phyloP scores from a whole-genome alignment of 2,329 filamentous ascomycete genomes.

The Colletotrichum sp. region DNA sequence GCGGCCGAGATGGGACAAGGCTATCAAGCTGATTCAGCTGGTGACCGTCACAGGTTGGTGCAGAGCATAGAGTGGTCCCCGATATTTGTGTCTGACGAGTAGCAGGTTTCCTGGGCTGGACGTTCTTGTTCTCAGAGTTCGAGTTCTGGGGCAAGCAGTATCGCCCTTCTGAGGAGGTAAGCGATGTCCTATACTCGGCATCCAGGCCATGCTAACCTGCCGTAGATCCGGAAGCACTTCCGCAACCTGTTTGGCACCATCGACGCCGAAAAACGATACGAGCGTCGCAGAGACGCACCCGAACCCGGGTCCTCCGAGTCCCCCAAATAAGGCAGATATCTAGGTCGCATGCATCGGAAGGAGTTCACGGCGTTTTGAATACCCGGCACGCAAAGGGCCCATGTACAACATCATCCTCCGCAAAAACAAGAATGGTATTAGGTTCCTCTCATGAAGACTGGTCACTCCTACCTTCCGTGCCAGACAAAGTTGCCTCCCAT shows the following conservation, averaged over 20 bases:
- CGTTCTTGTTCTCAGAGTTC: slow-evolving; percentile 47
- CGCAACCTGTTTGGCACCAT: slow-evolving; percentile 43
- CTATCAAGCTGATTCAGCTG: slow-evolving; percentile 68
- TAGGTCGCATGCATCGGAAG: slow-evolving; percentile 4
- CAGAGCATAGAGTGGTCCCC: neutral
- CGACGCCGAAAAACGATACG: slow-evolving; percentile 46
- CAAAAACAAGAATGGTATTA: slow-evolving; percentile 15
- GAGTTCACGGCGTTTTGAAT: slow-evolving; percentile 21
- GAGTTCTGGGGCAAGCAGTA: slow-evolving; percentile 49
- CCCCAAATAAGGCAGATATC: slow-evolving; percentile 3
- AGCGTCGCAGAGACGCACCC: slow-evolving; percentile 43
- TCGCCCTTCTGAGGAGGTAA: slow-evolving; percentile 47
- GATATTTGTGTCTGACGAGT: slow-evolving; percentile 8
- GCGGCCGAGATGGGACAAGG: slow-evolving; percentile 69
- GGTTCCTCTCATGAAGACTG: neutral
- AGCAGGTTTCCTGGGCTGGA: slow-evolving; percentile 40
- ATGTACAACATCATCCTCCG: slow-evolving; percentile 31
- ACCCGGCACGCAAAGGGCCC: slow-evolving; percentile 14
- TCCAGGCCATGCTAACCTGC: neutral
- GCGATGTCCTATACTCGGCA: neutral
- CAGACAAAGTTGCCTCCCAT: slow-evolving; percentile 66
- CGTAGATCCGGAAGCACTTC: slow-evolving; percentile 40
- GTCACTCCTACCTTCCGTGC: slow-evolving; percentile 40
- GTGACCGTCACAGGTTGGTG: slow-evolving; percentile 59
- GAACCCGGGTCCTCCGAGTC: slow-evolving; percentile 28